These are phyloP conservation scores for Boletus vermiculosoides DNA, from an alignment of 768 basidiomycete genomes.

Conservation along the genomic window DNA sequence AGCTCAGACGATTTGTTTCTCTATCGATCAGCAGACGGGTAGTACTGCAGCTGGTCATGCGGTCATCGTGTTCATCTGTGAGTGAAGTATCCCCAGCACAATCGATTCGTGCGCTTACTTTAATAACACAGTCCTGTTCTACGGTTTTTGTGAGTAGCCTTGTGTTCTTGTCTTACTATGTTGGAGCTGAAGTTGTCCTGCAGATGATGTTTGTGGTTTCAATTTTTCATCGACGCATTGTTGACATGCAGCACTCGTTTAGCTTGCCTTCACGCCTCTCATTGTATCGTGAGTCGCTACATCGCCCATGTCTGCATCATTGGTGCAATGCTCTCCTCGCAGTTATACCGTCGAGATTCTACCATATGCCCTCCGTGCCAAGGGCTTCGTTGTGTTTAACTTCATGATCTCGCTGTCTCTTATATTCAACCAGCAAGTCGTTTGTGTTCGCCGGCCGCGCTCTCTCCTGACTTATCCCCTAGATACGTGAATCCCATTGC, in stretches of 20 bases:
- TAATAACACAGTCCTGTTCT: constrained; percentile 34
- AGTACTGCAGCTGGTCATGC: constrained; percentile 37
- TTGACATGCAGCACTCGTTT: neutral
- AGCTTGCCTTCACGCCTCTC: constrained; percentile 43
- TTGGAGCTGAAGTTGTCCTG: neutral
- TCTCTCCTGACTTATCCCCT: constrained; percentile 11
- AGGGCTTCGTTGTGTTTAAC: constrained; percentile 39
- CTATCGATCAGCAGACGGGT: constrained; percentile 29
- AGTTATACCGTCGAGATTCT: constrained; percentile 45
- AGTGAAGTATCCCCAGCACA: constrained; percentile 6
- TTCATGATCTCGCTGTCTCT: constrained; percentile 40
- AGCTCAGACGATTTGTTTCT: constrained; percentile 38
- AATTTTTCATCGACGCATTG: neutral
- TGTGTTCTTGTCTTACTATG: neutral
- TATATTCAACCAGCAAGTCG: constrained; percentile 44
- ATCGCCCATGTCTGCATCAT: neutral
- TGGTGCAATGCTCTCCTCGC: neutral
- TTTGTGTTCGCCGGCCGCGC: constrained; percentile 21
- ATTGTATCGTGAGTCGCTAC: constrained; percentile 32
- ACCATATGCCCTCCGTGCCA: constrained; percentile 41
- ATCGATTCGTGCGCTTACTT: neutral
- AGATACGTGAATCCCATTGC: constrained; percentile 40
- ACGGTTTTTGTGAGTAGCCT: constrained; percentile 35
- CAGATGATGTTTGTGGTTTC: constrained; percentile 32
- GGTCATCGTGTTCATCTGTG: constrained; percentile 47